Conservation (phyloP, 192 early-diverging fungal genomes). For the Coemansia sp. region DNA sequence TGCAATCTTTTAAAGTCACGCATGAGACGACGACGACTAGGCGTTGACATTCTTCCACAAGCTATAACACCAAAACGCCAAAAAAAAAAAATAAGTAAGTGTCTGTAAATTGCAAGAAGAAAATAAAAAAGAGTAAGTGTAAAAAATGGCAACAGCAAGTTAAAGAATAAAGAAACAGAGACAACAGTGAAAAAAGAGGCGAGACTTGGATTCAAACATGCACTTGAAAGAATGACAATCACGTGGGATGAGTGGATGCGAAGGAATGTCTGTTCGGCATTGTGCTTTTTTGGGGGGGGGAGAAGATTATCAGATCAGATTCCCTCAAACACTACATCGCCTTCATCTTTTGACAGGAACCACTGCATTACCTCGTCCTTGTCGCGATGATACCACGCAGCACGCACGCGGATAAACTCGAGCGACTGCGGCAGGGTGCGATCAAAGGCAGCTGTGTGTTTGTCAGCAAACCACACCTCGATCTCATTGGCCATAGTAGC, state of each 20-base stretch:
- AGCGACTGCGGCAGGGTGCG: constrained; percentile 67
- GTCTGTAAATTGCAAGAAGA: too few species aligned
- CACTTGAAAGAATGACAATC: too few species aligned
- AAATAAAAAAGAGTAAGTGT: too few species aligned
- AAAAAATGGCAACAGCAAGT: too few species aligned
- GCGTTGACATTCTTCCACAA: constrained; percentile 76
- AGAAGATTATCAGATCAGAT: too few species aligned
- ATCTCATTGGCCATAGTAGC: constrained; percentile 55
- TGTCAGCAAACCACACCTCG: constrained; percentile 57
- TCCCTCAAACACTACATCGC: too few species aligned
- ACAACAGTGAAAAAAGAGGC: not conserved
- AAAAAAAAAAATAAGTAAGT: not conserved
- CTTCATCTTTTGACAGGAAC: constrained; percentile 8
- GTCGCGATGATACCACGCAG: constrained; percentile 45
- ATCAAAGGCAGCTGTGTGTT: constrained; percentile 55
- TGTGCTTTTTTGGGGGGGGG: too few species aligned
- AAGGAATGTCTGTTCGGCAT: too few species aligned
- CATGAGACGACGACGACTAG: constrained; percentile 92
- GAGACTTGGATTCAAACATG: too few species aligned
- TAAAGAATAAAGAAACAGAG: too few species aligned
- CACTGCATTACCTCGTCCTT: constrained; percentile 26
- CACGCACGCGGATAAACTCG: constrained; percentile 62
- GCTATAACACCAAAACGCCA: not conserved
- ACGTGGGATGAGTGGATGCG: too few species aligned
- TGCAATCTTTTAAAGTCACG: constrained; percentile 96